Base-by-base conservation (phyloP, 305 asterid species). In the Euphrasia arctica region DNA sequence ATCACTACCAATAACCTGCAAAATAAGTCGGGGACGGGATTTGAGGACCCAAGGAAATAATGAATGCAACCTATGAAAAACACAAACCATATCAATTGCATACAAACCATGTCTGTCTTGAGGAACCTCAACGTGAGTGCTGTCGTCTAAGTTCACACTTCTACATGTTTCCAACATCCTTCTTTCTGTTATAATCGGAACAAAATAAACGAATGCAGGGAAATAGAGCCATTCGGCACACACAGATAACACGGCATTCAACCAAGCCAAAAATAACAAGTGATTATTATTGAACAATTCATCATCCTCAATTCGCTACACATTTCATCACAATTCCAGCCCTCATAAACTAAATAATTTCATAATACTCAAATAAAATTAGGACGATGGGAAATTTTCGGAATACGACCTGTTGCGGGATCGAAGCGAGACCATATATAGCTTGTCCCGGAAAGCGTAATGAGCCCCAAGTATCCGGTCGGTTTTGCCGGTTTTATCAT, bases 381-480 rank as follows among this genome's bases (percentile, higher is more conserved):
- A 0, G 41, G 41, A 34, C 5, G 41, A 5, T 34, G 41, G 41
- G 41, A 32, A 32, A 48, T 4, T n/a, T 13, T 29, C 8, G 52
- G 25, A 68, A 71, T 62, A 58, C 12, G 42, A 80, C 85, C 85
- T 60, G 91, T 87, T 22, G 80, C 74, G 58, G 97, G 88, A 74
- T 92, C 87, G 68, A 82, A 92, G 51, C 78, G 78, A 71, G 93
- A 89, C 98, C 98, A 92, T n/a, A n/a, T n/a, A n/a, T 29, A 92
- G 86, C 85, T 89, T 92, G 48, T 85, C 82, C 22, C 90, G 79
- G 75, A 92, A 92, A 78, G 85, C 98, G 56, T 18, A n/a, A n/a
- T n/a, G 97, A 28, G 98, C 96, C 58, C 85, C 88, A n/a, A 92
- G 81, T 43, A 92, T 80, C 76, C 22, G 22, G 22, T 18, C 22